These are phyloP conservation scores for Wickerhamiella sorbophila DNA, from an alignment of 805 yeast genomes.

Conservation along the genomic window DNA sequence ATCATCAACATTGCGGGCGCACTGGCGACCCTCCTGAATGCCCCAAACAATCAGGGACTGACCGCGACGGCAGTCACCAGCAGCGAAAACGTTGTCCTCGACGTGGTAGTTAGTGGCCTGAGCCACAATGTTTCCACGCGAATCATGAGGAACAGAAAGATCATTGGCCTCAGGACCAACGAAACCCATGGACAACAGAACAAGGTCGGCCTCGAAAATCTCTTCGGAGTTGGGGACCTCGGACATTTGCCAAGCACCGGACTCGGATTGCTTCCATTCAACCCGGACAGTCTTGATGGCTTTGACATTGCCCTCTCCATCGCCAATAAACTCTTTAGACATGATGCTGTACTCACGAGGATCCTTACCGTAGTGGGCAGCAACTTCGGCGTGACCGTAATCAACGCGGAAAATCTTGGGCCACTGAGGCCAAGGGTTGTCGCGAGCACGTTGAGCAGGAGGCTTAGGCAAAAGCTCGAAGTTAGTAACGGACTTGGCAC, in stretches of 20 bases:
- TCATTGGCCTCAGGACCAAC: slow-evolving; percentile 87
- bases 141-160: slow-evolving; percentile 49
- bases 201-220: slow-evolving; percentile 87
- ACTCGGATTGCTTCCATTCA: slow-evolving; percentile 91
- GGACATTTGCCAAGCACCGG: slow-evolving; percentile 98
- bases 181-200: slow-evolving; percentile 91
- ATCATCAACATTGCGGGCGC: slow-evolving; percentile 86
- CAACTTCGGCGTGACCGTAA: slow-evolving; percentile 93
- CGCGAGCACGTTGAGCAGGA: slow-evolving; percentile 69
- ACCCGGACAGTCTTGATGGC: slow-evolving; percentile 95
- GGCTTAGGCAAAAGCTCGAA: slow-evolving; percentile 93
- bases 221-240: slow-evolving; percentile 94
- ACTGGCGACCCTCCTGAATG: slow-evolving; percentile 97
- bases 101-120: slow-evolving; percentile 55
- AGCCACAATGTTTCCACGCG: slow-evolving; percentile 69
- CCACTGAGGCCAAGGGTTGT: slow-evolving; percentile 99
- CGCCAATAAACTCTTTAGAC: slow-evolving; percentile 90
- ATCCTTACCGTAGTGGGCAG: slow-evolving; percentile 88
- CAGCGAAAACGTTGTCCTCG: slow-evolving; percentile 67
- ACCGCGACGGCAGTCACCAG: slow-evolving; percentile 98
- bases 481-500: slow-evolving; percentile 85
- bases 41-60: slow-evolving; percentile 99
- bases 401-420: slow-evolving; percentile 95
- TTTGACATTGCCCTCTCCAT: slow-evolving; percentile 85
- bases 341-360: slow-evolving; percentile 94